These are phyloP conservation scores for Rubus idaeus DNA, from an alignment of 306 rosid genomes.

Conservation along the genomic window DNA sequence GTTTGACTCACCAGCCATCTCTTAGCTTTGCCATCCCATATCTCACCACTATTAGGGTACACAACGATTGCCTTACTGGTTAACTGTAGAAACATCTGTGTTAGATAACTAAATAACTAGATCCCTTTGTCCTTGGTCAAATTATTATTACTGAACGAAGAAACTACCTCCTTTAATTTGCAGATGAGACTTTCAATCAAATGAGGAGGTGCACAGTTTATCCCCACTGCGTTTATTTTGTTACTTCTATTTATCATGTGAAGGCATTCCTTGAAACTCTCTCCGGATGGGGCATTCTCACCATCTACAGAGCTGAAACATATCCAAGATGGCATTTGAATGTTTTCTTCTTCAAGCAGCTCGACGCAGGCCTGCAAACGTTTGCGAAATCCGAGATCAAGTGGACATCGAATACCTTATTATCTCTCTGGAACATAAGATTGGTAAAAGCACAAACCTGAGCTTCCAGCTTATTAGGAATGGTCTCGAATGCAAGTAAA, in stretches of 20 bases:
- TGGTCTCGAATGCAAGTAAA: constrained; percentile 84
- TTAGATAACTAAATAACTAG: neutral
- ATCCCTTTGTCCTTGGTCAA: no score
- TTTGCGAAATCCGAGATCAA: neutral
- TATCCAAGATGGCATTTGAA: constrained; percentile 78
- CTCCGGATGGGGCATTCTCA: constrained; percentile 79
- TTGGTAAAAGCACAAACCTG: constrained; percentile 45
- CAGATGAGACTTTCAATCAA: constrained; percentile 60
- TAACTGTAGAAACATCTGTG: constrained; percentile 43
- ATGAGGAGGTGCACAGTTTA: constrained; percentile 91
- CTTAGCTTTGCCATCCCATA: constrained; percentile 87
- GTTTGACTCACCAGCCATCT: constrained; percentile 69
- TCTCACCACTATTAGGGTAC: constrained; percentile 86
- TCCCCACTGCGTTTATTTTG: constrained; percentile 75
- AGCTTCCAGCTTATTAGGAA: constrained; percentile 87
- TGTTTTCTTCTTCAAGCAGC: constrained; percentile 79
- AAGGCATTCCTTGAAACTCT: constrained; percentile 77
- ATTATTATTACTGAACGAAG: neutral
- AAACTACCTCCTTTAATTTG: constrained; percentile 62
- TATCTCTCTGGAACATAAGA: neutral
- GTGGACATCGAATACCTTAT: neutral
- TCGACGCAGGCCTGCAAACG: constrained; percentile 64
- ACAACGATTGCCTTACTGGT: constrained; percentile 72
- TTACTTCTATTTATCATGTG: constrained; percentile 48
- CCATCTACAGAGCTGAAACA: constrained; percentile 88